Conservation (phyloP, 805 yeast genomes). For the Sungouiella blattae region DNA sequence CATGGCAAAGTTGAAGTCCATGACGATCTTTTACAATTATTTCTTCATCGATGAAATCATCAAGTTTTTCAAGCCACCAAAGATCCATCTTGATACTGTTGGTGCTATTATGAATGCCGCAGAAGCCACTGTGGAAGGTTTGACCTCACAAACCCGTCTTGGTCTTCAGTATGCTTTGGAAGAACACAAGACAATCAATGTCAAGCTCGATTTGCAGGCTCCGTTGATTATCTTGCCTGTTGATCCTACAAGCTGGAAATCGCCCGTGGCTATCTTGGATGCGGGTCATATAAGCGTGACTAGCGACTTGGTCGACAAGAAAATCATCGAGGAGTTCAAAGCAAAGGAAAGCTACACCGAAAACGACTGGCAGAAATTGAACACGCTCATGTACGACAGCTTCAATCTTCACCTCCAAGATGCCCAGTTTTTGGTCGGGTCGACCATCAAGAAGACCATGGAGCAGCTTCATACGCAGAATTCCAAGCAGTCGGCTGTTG, state of each 20-base stretch:
- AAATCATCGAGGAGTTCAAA: slow-evolving; percentile 65
- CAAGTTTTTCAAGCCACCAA: slow-evolving; percentile 82
- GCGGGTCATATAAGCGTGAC: slow-evolving; percentile 90
- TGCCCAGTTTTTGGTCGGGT: slow-evolving; percentile 86
- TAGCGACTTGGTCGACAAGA: slow-evolving; percentile 75
- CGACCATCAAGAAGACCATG: slow-evolving; percentile 73
- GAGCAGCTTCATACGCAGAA: slow-evolving; percentile 55
- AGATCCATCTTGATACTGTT: slow-evolving; percentile 78
- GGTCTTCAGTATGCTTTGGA: slow-evolving; percentile 92
- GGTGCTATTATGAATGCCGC: slow-evolving; percentile 93
- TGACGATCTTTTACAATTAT: slow-evolving; percentile 89
- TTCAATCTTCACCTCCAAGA: slow-evolving; percentile 74
- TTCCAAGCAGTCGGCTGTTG: slow-evolving; percentile 48
- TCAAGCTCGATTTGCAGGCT: slow-evolving; percentile 86
- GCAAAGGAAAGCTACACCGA: slow-evolving; percentile 53
- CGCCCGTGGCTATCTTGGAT: slow-evolving; percentile 89
- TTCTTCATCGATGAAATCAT: slow-evolving; percentile 71
- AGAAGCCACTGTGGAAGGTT: slow-evolving; percentile 87
- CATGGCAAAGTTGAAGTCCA: slow-evolving; percentile 70
- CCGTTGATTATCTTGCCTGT: slow-evolving; percentile 87
- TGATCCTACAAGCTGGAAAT: slow-evolving; percentile 70
- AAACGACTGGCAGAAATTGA: slow-evolving; percentile 73
- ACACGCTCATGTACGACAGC: slow-evolving; percentile 83
- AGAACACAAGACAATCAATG: slow-evolving; percentile 86
- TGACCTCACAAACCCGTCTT: slow-evolving; percentile 83